Conservation (phyloP, 495 filamentous ascomycete genomes). For the Evernia prunastri region DNA sequence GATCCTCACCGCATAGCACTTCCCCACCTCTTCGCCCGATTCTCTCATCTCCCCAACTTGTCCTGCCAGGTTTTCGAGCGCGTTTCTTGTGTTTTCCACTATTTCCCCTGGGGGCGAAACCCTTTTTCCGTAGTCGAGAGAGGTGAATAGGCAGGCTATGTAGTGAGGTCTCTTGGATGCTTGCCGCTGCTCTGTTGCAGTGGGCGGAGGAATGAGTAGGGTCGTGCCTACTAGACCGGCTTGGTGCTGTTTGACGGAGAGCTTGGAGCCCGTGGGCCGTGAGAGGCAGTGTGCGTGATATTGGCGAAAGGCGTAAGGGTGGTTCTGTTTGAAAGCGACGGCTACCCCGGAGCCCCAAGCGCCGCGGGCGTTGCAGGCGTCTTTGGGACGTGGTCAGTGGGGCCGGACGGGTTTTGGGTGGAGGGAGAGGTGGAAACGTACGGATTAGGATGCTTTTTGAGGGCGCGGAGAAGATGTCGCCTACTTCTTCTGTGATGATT, state of each 20-base stretch:
- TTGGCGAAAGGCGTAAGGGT: constrained; percentile 14
- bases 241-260: constrained; percentile 19
- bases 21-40: constrained; percentile 2
- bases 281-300: constrained; percentile 14
- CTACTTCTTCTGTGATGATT: constrained; percentile 30
- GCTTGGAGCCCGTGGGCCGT: not conserved
- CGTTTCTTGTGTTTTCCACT: constrained; percentile 35
- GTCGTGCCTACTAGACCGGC: constrained; percentile 34
- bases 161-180: constrained; percentile 31
- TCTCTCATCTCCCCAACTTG: constrained; percentile 26
- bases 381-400: constrained; percentile 17
- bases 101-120: constrained; percentile 28
- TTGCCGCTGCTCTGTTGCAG: constrained; percentile 16
- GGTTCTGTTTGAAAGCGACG: constrained; percentile 12
- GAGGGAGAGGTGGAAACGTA: constrained; percentile 20
- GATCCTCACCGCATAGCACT: constrained; percentile 38
- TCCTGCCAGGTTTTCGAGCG: constrained; percentile 35
- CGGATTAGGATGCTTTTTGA: constrained; percentile 41
- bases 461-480: constrained; percentile 42
- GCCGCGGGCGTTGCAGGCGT: constrained; percentile 44
- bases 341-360: constrained; percentile 40
- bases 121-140: constrained; percentile 29
- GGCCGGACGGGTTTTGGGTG: no score
- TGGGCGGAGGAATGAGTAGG: constrained; percentile 41
- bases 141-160: constrained; percentile 47